Base-by-base conservation (phyloP, 495 filamentous ascomycete genomes). In the Penicillium bovifimosum region DNA sequence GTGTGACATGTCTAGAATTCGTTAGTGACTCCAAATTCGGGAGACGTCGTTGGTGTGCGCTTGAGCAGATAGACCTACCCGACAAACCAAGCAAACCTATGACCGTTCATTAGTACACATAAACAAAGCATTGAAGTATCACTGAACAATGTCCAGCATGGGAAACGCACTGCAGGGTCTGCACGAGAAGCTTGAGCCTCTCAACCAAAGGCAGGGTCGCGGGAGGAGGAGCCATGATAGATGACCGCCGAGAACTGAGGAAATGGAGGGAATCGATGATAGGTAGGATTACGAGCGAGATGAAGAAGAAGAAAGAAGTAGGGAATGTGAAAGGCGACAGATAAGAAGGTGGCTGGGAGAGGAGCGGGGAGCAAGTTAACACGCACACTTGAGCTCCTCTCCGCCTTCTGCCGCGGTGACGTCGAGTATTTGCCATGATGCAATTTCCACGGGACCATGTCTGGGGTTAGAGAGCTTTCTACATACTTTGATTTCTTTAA, bases 91-190 rank as follows among this genome's bases (percentile, higher is more conserved):
- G 74, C 83, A 64, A 86, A 86, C 56, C 76, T 80, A 17, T 52
- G 33, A 10, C 26, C 46, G 41, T 11, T 31, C 39, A 56, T 73
- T 63, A 73, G 80, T 79, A 63, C 79, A 74, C 74, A 46, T 34
- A 60, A 44, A 59, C 36, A 28, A 56, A 10, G 24, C 24, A 56
- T 55, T 50, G 50, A 31, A 53, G 41, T 38, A 43, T 47, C 42
- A 45, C 13, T 18, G 24, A 40, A 71, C 66, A 54, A 42, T 27
- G 41, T 43, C 34, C 45, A 63, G 50, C 60, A 52, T 32, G 46
- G 16, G 31, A 41, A 14, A 81, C 86, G 61, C 80, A 91, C 87
- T 97, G 92, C 50, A 97, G 76, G 26, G 92, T 96, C 64, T 93
- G 82, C 39, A 84, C 90, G 47, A 97, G 74, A 53, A 78, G 75